Conservation (phyloP, 768 basidiomycete species). For the Boletus vinaceobasis region DNA sequence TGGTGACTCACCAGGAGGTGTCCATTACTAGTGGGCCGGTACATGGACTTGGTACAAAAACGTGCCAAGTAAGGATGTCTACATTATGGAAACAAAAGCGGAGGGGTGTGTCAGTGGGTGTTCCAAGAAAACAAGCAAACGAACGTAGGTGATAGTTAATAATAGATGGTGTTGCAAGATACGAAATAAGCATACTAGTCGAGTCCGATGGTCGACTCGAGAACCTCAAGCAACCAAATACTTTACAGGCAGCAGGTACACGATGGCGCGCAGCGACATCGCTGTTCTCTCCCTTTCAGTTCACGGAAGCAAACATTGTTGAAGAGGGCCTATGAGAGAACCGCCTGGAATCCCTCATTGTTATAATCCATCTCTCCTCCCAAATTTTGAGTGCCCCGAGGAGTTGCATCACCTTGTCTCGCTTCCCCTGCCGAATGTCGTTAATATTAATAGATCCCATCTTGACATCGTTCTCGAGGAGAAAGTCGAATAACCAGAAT, state of each 20-base stretch:
- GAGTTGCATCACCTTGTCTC: conserved; percentile 72
- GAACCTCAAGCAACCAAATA: conserved; percentile 2
- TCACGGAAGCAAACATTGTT: background rate
- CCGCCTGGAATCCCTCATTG: background rate
- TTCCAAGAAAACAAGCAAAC: conserved; percentile 2
- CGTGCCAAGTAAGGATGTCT: conserved; percentile 6
- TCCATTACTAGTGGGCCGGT: no score
- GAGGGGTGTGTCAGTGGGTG: conserved; percentile 6
- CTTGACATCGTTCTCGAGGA: conserved; percentile 87
- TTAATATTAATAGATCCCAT: conserved; percentile 93
- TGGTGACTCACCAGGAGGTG: no score
- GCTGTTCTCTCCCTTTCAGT: background rate
- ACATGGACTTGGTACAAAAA: background rate
- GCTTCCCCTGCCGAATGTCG: conserved; percentile 79
- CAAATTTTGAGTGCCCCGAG: background rate
- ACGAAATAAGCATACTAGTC: conserved; percentile 19
- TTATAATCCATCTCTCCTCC: background rate
- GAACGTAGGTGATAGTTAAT: background rate
- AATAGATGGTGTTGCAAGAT: conserved; percentile 8
- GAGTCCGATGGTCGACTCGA: conserved; percentile 15
- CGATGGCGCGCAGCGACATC: background rate
- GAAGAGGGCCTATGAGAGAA: background rate
- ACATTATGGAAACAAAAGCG: background rate
- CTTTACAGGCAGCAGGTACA: background rate
- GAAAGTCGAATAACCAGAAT: conserved; percentile 85